Evolutionary conservation across 2,329 filamentous ascomycete genomes (phyloP).

Genomic region (Microdochium nivale): DNA sequence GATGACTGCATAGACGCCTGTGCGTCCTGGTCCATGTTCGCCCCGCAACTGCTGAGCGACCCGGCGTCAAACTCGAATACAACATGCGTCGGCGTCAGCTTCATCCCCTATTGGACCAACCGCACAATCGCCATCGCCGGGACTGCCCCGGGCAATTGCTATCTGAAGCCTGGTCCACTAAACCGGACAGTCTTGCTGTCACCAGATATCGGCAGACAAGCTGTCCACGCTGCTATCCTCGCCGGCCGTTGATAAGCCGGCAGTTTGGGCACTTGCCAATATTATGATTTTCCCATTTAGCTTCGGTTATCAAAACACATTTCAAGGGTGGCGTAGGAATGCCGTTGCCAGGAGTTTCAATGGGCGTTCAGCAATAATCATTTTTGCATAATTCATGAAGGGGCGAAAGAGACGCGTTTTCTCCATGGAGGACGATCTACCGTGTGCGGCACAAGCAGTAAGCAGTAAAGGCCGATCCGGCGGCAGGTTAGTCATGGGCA

Average conservation of each 20-base stretch:
- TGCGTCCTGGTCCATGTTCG: slow-evolving; percentile 26
- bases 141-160: slow-evolving; percentile 34
- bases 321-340: too few species aligned
- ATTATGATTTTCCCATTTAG: too few species aligned
- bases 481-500: too few species aligned
- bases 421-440: too few species aligned
- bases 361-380: too few species aligned
- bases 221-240: slow-evolving; percentile 26
- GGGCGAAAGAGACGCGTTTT: too few species aligned
- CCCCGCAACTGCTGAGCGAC: slow-evolving; percentile 8
- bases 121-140: slow-evolving; percentile 20
- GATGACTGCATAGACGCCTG: slow-evolving; percentile 39
- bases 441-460: too few species aligned
- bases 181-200: slow-evolving; percentile 16
- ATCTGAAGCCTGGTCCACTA: slow-evolving; percentile 31
- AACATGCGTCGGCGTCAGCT: slow-evolving; percentile 29
- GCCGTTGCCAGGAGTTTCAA: too few species aligned
- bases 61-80: slow-evolving; percentile 15
- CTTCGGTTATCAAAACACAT: too few species aligned
- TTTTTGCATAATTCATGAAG: too few species aligned
- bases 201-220: slow-evolving; percentile 22
- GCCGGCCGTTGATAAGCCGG: slow-evolving; percentile 1
- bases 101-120: slow-evolving; percentile 33
- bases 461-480: too few species aligned
- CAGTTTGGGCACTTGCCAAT: background rate